These are phyloP conservation scores for Rhodomyrtus tomentosa DNA, from an alignment of 345 rosid species.

Conservation along the genomic window DNA sequence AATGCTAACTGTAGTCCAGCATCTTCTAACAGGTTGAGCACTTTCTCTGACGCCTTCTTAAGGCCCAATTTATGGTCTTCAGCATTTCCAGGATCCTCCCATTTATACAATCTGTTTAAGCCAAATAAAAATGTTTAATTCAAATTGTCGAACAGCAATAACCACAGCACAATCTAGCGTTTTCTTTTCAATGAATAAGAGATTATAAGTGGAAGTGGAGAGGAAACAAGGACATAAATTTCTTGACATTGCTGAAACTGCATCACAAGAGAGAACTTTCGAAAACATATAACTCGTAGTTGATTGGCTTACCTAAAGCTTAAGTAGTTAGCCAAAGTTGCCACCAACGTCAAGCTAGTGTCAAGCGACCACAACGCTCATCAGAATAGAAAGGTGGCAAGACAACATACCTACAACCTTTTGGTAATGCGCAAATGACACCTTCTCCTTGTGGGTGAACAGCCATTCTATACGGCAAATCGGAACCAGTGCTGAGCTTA, in stretches of 20 bases:
- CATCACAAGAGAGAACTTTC: neutral
- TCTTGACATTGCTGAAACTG: neutral
- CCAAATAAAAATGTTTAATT: neutral
- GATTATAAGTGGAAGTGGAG: neutral
- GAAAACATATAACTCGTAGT: neutral
- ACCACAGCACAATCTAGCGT: neutral
- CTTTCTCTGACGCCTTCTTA: constrained; percentile 42
- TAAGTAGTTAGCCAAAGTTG: neutral
- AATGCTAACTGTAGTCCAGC: constrained; percentile 73
- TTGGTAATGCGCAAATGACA: constrained; percentile 57
- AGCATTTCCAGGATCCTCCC: constrained; percentile 34
- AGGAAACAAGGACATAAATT: neutral
- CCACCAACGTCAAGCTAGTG: neutral
- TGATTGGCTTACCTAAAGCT: neutral
- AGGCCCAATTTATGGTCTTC: constrained; percentile 29
- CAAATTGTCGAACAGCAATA: neutral
- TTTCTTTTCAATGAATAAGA: neutral
- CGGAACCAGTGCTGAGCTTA: constrained; percentile 40
- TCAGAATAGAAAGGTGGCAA: neutral
- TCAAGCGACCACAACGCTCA: neutral
- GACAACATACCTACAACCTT: constrained; percentile 51
- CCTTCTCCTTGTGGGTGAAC: constrained; percentile 79
- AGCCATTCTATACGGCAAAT: constrained; percentile 76
- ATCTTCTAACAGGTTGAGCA: constrained; percentile 36
- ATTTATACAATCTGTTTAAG: constrained; percentile 50